Percentiles rank a stretch among this genome's conserved stretches.
phyloP scores from a whole-genome alignment of 768 basidiomycete species.

The Coprinopsis sp. region DNA sequence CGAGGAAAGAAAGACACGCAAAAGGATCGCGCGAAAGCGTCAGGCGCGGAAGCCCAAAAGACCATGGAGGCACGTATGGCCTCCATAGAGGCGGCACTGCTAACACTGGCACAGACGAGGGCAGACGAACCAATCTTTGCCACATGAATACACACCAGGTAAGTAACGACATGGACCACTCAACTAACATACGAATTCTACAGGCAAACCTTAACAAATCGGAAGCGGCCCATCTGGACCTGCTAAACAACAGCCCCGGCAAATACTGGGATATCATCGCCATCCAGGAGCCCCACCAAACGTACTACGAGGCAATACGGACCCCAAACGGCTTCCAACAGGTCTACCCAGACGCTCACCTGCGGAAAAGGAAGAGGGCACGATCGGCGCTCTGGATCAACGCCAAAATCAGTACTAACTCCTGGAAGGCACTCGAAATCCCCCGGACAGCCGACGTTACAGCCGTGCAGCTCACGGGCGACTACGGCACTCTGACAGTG shows the following conservation, averaged over 20 bases:
- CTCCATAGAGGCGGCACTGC: too few relatives aligned
- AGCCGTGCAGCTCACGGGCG: conserved; percentile 7
- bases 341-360: conserved; percentile 14
- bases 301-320: conserved; percentile 14
- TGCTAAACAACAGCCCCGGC: conserved; percentile 9
- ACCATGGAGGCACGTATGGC: too few relatives aligned
- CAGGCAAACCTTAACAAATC: conserved; percentile 16
- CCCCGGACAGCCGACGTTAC: conserved; percentile 15
- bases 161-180: too few relatives aligned
- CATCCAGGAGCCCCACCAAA: conserved; percentile 36
- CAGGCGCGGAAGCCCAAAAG: not conserved
- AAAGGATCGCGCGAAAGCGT: not conserved
- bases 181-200: conserved; percentile 12
- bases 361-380: not conserved
- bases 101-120: too few relatives aligned
- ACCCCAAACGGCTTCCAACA: conserved; percentile 15
- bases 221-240: conserved; percentile 9
- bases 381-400: conserved; percentile 20
- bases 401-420: conserved; percentile 8
- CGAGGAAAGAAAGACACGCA: conserved; percentile 15
- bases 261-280: conserved; percentile 27
- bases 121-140: too few relatives aligned
- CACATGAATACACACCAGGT: too few relatives aligned
- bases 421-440: conserved; percentile 13
- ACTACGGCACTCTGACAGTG: conserved; percentile 2